Conservation (phyloP, 768 basidiomycete species). For the Auricularia cornea region DNA sequence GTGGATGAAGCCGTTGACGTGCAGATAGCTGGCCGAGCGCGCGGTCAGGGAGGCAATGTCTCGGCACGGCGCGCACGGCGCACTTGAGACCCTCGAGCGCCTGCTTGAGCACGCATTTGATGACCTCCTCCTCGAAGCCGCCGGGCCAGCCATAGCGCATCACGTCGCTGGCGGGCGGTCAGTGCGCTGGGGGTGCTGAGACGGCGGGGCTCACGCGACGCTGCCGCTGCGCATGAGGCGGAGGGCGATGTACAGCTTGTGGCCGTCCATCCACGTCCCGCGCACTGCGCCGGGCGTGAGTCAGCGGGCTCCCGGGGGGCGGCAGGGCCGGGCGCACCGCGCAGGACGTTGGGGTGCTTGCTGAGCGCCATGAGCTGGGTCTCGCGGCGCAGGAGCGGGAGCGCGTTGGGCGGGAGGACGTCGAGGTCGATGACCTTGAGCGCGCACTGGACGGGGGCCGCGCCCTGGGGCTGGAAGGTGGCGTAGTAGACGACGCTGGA, state of each 20-base stretch:
- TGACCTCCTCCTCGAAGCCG: conserved; percentile 88
- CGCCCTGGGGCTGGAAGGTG: conserved; percentile 39
- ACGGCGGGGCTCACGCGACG: conserved; percentile 33
- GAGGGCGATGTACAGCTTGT: conserved; percentile 77
- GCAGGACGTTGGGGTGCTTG: conserved; percentile 88
- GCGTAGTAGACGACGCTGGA: conserved; percentile 88
- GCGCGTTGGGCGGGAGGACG: conserved; percentile 56
- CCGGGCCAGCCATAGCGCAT: conserved; percentile 78
- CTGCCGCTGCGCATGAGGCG: conserved; percentile 88
- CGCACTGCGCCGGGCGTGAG: conserved; percentile 40
- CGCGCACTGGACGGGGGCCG: conserved; percentile 50
- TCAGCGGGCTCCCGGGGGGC: neutral
- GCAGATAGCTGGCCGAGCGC: conserved; percentile 54
- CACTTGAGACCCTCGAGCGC: conserved; percentile 83
- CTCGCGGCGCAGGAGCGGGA: conserved; percentile 72
- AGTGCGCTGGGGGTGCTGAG: neutral
- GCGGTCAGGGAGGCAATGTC: conserved; percentile 11
- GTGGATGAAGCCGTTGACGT: conserved; percentile 85
- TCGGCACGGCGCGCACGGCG: conserved; percentile 23
- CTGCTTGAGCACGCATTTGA: conserved; percentile 77
- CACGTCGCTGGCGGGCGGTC: conserved; percentile 37
- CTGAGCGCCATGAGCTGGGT: conserved; percentile 88
- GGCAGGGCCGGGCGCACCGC: conserved; percentile 17
- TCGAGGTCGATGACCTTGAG: conserved; percentile 89
- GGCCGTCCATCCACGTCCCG: conserved; percentile 80